These are phyloP conservation scores for Starmerella floris DNA, from an alignment of 805 yeast genomes.

Conservation along the genomic window DNA sequence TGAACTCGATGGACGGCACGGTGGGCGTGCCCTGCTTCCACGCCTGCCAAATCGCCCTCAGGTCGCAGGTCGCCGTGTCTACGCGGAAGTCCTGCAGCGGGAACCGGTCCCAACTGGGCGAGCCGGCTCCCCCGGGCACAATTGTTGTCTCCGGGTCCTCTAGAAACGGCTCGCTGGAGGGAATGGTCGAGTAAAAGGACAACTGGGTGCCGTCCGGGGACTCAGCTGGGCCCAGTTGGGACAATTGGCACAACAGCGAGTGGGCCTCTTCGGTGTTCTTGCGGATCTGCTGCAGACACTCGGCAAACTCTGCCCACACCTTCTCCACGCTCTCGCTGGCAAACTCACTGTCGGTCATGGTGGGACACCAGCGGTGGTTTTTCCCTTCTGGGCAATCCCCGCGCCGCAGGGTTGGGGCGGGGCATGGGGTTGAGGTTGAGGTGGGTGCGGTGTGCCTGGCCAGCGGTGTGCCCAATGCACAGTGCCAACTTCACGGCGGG, in stretches of 20 bases:
- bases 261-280: not conserved
- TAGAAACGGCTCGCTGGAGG: not conserved
- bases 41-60: constrained; percentile 1
- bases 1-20: constrained; percentile 7
- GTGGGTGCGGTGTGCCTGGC: too few relatives aligned
- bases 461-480: too few relatives aligned
- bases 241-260: not conserved
- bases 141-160: not conserved
- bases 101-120: not conserved
- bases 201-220: not conserved
- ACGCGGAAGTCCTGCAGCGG: not conserved
- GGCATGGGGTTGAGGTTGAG: too few relatives aligned
- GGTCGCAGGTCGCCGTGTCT: not conserved
- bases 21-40: constrained; percentile 8
- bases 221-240: not conserved
- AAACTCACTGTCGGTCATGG: not conserved
- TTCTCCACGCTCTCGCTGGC: not conserved
- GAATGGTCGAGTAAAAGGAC: not conserved
- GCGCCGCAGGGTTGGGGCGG: too few relatives aligned
- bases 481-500: too few relatives aligned
- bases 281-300: not conserved
- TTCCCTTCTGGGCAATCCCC: too few relatives aligned
- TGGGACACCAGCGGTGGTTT: not conserved
- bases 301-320: not conserved
- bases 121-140: not conserved